Conservation (phyloP, 441 rosid species). For the Adansonia grandidieri region DNA sequence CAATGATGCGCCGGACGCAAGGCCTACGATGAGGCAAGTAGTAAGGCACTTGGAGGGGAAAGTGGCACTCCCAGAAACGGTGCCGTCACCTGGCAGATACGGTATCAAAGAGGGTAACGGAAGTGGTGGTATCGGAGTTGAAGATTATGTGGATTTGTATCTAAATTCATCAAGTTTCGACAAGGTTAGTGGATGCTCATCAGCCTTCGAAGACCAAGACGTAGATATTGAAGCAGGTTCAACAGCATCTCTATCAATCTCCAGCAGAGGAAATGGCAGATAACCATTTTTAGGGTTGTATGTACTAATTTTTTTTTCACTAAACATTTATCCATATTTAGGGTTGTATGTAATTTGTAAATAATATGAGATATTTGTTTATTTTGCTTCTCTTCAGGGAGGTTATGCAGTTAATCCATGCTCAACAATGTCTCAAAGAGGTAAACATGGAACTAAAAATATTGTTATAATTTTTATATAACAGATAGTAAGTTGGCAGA, state of each 20-base stretch:
- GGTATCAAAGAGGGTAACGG: slow-evolving; percentile 39
- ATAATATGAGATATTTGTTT: slow-evolving; percentile 1
- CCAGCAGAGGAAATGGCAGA: slow-evolving; percentile 35
- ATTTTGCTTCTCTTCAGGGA: neutral
- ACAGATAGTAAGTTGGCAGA: neutral
- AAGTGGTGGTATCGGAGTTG: slow-evolving; percentile 37
- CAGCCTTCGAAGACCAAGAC: slow-evolving; percentile 41
- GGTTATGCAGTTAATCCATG: neutral
- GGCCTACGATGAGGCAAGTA: slow-evolving; percentile 82
- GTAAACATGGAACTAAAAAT: neutral
- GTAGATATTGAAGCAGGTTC: slow-evolving; percentile 49
- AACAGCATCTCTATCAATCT: slow-evolving; percentile 34
- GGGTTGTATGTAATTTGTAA: slow-evolving; percentile 6
- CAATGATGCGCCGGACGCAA: slow-evolving; percentile 49
- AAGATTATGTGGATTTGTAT: slow-evolving; percentile 54
- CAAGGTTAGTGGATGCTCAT: slow-evolving; percentile 47
- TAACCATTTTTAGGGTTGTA: slow-evolving; percentile 10
- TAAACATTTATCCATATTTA: neutral
- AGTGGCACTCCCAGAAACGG: slow-evolving; percentile 49
- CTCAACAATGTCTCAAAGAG: neutral
- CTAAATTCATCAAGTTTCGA: slow-evolving; percentile 34
- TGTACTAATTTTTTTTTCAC: neutral
- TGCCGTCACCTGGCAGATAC: slow-evolving; percentile 51
- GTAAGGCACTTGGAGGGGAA: slow-evolving; percentile 79
- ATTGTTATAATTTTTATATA: neutral